Conservation (phyloP, 768 basidiomycete genomes). For the Tricholoma flavovirens region DNA sequence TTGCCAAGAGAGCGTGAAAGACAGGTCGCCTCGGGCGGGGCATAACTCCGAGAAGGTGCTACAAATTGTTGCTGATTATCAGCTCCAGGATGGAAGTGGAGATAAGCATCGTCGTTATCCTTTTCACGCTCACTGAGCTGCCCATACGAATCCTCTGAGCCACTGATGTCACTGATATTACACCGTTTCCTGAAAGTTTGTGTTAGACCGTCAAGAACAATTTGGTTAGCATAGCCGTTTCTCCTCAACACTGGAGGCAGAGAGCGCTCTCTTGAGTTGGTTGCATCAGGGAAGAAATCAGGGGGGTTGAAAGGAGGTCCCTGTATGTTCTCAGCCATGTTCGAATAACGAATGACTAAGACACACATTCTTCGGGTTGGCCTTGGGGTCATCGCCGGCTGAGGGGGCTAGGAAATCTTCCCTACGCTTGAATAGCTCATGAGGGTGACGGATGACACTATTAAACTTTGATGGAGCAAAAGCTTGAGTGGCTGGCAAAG, state of each 20-base stretch:
- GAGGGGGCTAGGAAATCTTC: neutral
- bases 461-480: constrained; percentile 30
- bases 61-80: neutral
- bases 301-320: neutral
- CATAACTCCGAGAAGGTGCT: neutral
- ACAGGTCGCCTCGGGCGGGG: neutral
- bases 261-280: constrained; percentile 26
- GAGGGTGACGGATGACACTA: neutral
- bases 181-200: neutral
- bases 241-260: constrained; percentile 13
- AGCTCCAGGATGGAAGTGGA: constrained; percentile 28
- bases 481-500: constrained; percentile 20
- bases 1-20: neutral
- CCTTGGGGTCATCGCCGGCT: neutral
- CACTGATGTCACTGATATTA: neutral
- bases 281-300: neutral
- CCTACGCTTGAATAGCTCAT: neutral
- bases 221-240: constrained; percentile 2
- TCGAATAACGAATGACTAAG: neutral
- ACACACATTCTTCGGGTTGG: neutral
- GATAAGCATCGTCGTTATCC: constrained; percentile 24
- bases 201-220: neutral
- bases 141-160: neutral
- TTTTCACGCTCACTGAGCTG: constrained; percentile 7
- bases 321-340: constrained; percentile 31